Evolutionary conservation across 2,329 filamentous ascomycete genomes (phyloP).

Genomic region (Paecilomyces sp.): DNA sequence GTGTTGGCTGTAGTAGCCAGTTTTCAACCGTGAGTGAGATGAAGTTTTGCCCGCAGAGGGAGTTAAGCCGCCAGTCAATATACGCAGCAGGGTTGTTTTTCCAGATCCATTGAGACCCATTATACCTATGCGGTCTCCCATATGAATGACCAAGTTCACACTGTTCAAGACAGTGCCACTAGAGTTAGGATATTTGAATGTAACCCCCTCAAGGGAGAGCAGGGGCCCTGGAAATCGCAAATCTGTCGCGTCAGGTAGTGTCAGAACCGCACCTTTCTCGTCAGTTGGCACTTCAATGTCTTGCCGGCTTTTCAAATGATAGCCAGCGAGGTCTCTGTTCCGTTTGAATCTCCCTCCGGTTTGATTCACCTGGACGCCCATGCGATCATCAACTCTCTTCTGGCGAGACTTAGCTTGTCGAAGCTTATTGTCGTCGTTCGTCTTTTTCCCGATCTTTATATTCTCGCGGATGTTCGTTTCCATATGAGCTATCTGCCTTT

Average conservation of each 20-base stretch:
- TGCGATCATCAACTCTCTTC: conserved; percentile 76
- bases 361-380: conserved; percentile 66
- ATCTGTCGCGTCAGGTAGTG: conserved; percentile 58
- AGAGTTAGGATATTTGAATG: conserved; percentile 54
- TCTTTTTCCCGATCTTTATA: conserved; percentile 65
- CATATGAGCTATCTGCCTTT: conserved; percentile 73
- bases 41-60: not conserved
- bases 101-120: not conserved
- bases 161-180: conserved; percentile 50
- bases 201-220: conserved; percentile 62
- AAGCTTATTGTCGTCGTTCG: conserved; percentile 76
- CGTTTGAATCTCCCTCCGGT: conserved; percentile 73
- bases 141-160: conserved; percentile 61
- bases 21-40: not conserved
- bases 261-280: conserved; percentile 51
- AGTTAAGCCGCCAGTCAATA: conserved; percentile 32
- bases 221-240: conserved; percentile 69
- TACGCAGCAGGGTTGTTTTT: conserved; percentile 46
- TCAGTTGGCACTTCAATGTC: conserved; percentile 65
- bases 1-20: not conserved
- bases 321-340: conserved; percentile 65
- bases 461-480: conserved; percentile 70
- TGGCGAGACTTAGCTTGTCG: conserved; percentile 78
- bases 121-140: conserved; percentile 49
- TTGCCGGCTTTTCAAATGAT: conserved; percentile 49